Conservation (phyloP, 345 rosid species). For the Salix udensis region DNA sequence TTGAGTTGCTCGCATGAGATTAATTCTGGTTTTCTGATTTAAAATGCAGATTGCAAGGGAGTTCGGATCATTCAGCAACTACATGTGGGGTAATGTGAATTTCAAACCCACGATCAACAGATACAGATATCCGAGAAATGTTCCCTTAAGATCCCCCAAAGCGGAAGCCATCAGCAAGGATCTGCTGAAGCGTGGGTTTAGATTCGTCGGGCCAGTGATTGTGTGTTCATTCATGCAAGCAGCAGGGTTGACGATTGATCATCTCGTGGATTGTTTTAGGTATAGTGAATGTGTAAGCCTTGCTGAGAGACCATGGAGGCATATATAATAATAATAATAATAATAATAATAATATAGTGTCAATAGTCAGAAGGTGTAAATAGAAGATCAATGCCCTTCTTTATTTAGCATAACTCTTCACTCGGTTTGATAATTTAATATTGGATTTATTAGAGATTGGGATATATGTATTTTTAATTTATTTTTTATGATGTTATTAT, state of each 20-base stretch:
- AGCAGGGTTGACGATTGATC: conserved; percentile 85
- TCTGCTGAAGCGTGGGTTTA: conserved; percentile 68
- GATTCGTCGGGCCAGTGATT: conserved; percentile 92
- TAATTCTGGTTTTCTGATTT: not conserved
- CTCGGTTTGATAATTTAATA: too few species aligned
- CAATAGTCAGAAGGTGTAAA: not conserved
- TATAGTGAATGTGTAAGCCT: conserved; percentile 68
- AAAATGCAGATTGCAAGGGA: conserved; percentile 55
- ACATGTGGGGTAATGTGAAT: conserved; percentile 80
- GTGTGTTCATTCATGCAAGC: conserved; percentile 93
- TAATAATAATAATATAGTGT: too few species aligned
- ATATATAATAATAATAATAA: conserved; percentile 40
- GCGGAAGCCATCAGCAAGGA: conserved; percentile 87
- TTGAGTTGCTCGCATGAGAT: not conserved
- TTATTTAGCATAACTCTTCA: not conserved
- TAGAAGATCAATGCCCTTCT: not conserved
- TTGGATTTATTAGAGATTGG: too few species aligned
- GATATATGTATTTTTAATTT: too few species aligned
- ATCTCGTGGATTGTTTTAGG: conserved; percentile 80
- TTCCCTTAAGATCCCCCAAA: conserved; percentile 77
- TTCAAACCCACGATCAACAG: conserved; percentile 68
- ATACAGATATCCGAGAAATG: conserved; percentile 70
- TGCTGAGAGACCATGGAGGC: conserved; percentile 93
- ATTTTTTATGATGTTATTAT: too few species aligned
- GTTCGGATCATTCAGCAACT: conserved; percentile 82